A percentile compares a stretch with the other conserved stretches of the same genome.
phyloP scores from a whole-genome alignment of 176 grass and related monocot genomes.

The Ampelocalamus luodianensis region DNA sequence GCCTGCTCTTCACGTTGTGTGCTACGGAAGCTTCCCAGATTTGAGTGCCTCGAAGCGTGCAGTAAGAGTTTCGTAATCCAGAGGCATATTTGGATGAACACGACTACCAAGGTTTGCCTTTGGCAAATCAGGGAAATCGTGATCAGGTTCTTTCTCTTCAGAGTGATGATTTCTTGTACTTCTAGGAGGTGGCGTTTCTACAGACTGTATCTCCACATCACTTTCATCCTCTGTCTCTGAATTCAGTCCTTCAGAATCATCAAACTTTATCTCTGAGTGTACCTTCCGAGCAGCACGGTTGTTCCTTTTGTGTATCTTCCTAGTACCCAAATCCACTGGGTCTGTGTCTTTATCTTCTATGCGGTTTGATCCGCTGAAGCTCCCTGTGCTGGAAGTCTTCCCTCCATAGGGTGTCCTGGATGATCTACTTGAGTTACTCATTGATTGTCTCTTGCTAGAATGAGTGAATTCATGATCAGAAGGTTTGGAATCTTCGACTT shows the following conservation, averaged over 20 bases:
- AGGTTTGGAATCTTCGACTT: background rate
- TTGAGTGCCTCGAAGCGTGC: slow-evolving; percentile 85
- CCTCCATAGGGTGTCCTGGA: slow-evolving; percentile 47
- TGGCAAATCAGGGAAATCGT: slow-evolving; percentile 33
- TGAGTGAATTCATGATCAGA: slow-evolving; percentile 12
- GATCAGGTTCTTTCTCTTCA: slow-evolving; percentile 28
- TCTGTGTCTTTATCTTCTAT: slow-evolving; percentile 43
- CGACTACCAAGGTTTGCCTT: slow-evolving; percentile 48
- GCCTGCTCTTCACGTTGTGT: background rate
- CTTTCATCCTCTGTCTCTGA: slow-evolving; percentile 54
- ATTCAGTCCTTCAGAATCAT: slow-evolving; percentile 71
- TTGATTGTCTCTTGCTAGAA: slow-evolving; percentile 46
- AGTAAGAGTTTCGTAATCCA: slow-evolving; percentile 82
- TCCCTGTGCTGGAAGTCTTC: slow-evolving; percentile 48
- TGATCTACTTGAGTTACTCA: slow-evolving; percentile 48
- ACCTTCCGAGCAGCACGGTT: slow-evolving; percentile 45
- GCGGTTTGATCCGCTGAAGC: slow-evolving; percentile 52
- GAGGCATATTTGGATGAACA: slow-evolving; percentile 95
- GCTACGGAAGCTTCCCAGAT: slow-evolving; percentile 56
- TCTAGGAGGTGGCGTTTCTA: slow-evolving; percentile 50
- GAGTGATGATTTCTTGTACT: slow-evolving; percentile 6
- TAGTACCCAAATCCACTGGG: slow-evolving; percentile 45
- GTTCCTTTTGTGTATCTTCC: slow-evolving; percentile 56
- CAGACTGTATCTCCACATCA: slow-evolving; percentile 53
- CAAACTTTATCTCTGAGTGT: slow-evolving; percentile 75